Conservation (phyloP, 129 eudicot genomes). For the Chrysanthemum lavandulifolium region DNA sequence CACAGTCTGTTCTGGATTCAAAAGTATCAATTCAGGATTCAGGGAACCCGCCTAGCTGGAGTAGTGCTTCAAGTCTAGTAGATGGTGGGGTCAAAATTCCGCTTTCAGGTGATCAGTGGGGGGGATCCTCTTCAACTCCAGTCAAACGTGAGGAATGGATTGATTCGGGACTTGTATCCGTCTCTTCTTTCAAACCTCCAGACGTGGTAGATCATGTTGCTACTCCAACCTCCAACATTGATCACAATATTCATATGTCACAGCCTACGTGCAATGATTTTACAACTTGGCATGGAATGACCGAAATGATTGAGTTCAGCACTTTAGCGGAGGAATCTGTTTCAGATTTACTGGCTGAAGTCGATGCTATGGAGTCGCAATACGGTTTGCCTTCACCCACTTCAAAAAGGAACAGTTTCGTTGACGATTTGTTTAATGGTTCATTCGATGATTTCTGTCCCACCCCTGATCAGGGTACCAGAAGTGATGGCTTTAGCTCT, state of each 20-base stretch:
- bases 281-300: conserved; percentile 51
- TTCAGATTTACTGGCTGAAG: conserved; percentile 91
- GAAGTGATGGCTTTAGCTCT: conserved; percentile 73
- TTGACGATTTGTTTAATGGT: conserved; percentile 61
- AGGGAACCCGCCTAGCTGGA: conserved; percentile 54
- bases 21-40: conserved; percentile 42
- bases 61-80: conserved; percentile 54
- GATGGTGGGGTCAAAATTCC: conserved; percentile 47
- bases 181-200: conserved; percentile 34
- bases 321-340: conserved; percentile 93
- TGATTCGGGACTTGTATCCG: conserved; percentile 39
- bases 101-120: conserved; percentile 61
- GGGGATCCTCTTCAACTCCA: conserved; percentile 45
- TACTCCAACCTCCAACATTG: conserved; percentile 40
- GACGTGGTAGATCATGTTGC: conserved; percentile 45
- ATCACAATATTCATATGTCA: conserved; percentile 34
- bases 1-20: conserved; percentile 28
- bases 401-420: conserved; percentile 64
- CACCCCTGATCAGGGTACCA: conserved; percentile 52
- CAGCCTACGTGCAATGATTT: conserved; percentile 32
- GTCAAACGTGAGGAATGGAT: conserved; percentile 55
- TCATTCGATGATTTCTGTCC: conserved; percentile 71
- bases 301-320: conserved; percentile 75
- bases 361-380: conserved; percentile 95
- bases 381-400: conserved; percentile 81